Evolutionary conservation across 2,329 filamentous ascomycete species (phyloP).

Genomic region (Paecilomyces fulvus): DNA sequence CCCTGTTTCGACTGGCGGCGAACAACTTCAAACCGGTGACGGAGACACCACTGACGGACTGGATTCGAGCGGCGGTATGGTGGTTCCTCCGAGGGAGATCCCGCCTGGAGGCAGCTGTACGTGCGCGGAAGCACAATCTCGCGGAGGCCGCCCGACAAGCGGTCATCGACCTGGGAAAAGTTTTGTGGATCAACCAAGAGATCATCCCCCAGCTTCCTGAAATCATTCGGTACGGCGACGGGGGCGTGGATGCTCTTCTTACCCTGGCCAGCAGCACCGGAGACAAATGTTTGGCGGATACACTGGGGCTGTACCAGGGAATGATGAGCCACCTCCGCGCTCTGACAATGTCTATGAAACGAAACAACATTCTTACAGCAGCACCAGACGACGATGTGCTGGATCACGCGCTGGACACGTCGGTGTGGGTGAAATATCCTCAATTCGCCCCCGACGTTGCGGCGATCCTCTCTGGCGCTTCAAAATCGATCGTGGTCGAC

Average conservation of each 20-base stretch:
- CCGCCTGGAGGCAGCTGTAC: constrained; percentile 63
- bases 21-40: constrained; percentile 62
- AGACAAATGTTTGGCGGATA: constrained; percentile 36
- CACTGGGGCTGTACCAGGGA: constrained; percentile 44
- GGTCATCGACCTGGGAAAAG: constrained; percentile 76
- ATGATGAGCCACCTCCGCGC: constrained; percentile 62
- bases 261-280: constrained; percentile 36
- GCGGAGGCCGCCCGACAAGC: constrained; percentile 47
- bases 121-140: constrained; percentile 43
- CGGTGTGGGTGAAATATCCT: constrained; percentile 75
- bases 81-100: constrained; percentile 81
- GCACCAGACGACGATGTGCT: constrained; percentile 56
- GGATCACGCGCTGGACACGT: constrained; percentile 71
- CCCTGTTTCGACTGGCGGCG: constrained; percentile 68
- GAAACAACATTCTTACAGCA: constrained; percentile 67
- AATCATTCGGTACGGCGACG: constrained; percentile 29
- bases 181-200: constrained; percentile 63
- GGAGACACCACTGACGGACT: constrained; percentile 55
- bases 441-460: constrained; percentile 62
- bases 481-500: constrained; percentile 38
- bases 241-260: constrained; percentile 31
- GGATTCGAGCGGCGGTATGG: constrained; percentile 69
- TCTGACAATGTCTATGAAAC: constrained; percentile 71
- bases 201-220: constrained; percentile 34
- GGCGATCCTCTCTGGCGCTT: constrained; percentile 58